These are phyloP conservation scores for Podospora australis DNA, from an alignment of 495 filamentous ascomycete species.

Conservation along the genomic window DNA sequence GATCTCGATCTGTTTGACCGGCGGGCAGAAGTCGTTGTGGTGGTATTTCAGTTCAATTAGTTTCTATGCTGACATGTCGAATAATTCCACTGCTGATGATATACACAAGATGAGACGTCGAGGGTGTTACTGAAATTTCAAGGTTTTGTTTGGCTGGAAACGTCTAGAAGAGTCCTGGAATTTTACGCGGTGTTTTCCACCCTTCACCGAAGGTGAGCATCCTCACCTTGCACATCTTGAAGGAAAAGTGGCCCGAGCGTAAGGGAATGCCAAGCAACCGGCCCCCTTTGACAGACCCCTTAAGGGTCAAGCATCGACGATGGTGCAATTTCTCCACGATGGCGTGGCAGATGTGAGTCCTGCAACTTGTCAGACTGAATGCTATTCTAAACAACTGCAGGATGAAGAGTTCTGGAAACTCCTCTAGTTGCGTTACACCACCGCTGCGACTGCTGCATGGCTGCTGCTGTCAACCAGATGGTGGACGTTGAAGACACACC, in stretches of 20 bases:
- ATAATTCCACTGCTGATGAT: too few species aligned
- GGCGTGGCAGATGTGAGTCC: not conserved
- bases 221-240: slow-evolving; percentile 3
- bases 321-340: not conserved
- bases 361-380: too few species aligned
- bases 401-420: not conserved
- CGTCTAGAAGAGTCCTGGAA: slow-evolving; percentile 11
- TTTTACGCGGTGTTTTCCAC: slow-evolving; percentile 4
- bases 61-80: too few species aligned
- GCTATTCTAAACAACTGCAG: too few species aligned
- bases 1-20: too few species aligned
- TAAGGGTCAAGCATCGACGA: not conserved
- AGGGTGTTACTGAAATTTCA: not conserved
- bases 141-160: slow-evolving; percentile 7
- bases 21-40: too few species aligned
- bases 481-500: not conserved
- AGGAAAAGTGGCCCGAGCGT: not conserved
- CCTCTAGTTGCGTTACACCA: not conserved
- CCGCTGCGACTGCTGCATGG: not conserved
- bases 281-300: not conserved
- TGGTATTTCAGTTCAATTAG: too few species aligned
- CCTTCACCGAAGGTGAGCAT: not conserved
- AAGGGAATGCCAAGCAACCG: not conserved
- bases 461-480: not conserved
- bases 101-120: not conserved